Conservation (phyloP, 345 rosid genomes). For the Aquilaria sinensis region DNA sequence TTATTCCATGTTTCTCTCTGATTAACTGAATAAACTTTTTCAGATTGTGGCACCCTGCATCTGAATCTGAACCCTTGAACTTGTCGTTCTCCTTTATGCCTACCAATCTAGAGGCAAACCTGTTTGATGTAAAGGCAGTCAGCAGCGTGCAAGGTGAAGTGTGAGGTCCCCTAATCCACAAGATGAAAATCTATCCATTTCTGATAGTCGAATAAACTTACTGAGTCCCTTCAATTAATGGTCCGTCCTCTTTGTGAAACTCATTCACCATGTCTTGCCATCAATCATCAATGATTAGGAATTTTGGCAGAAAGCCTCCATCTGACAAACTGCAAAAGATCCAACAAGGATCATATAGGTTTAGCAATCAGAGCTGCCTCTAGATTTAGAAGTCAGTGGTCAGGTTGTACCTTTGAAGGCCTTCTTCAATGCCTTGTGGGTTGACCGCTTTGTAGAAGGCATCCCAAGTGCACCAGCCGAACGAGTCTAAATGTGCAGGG, state of each 20-base stretch:
- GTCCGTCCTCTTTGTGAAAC: conserved; percentile 30
- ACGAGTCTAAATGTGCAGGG: conserved; percentile 56
- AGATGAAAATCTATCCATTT: not conserved
- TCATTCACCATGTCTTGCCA: conserved; percentile 54
- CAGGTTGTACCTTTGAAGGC: conserved; percentile 43
- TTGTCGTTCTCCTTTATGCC: conserved; percentile 47
- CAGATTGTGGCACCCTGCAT: conserved; percentile 18
- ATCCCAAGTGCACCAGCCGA: conserved; percentile 84
- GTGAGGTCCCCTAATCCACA: not conserved
- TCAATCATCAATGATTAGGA: conserved; percentile 62
- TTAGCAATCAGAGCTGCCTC: not conserved
- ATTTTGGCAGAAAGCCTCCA: conserved; percentile 49
- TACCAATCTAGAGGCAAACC: conserved; percentile 48
- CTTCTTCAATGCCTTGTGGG: conserved; percentile 47
- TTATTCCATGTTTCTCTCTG: conserved; percentile 29
- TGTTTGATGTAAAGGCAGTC: conserved; percentile 14
- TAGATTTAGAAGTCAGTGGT: not conserved
- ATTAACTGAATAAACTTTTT: conserved; percentile 28
- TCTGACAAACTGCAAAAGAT: conserved; percentile 30
- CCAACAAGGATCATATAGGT: not conserved
- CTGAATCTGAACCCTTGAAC: conserved; percentile 33
- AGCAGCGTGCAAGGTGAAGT: conserved; percentile 1
- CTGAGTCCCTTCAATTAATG: conserved; percentile 33
- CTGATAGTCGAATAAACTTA: conserved; percentile 12
- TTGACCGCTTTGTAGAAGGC: conserved; percentile 50